Base-by-base conservation (phyloP, 1,284 basidiomycete genomes). In the Kwoniella shivajii region DNA sequence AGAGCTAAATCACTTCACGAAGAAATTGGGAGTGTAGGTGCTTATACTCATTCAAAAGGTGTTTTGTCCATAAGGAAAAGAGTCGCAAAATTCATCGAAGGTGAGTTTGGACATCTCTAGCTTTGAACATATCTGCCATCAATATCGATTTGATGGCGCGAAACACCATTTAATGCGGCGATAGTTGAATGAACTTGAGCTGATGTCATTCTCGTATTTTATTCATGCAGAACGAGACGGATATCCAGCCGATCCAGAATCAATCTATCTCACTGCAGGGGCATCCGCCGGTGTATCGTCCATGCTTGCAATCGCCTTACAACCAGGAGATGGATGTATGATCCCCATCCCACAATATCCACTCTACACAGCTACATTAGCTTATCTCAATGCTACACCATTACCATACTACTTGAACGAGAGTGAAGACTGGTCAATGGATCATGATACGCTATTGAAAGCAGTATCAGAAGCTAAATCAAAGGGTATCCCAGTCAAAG, bases 301-400 rank as follows among this genome's bases (percentile, higher is more conserved):
- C 33, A 82, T 97, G 53, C 86, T 99, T 55, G 65, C 62, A 50
- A 65, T 78, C 47, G 68, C 74, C 18, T 64, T 79, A 24, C 59
- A 65, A 36, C 34, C 63, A 27, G 74, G 73, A 27, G 77, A 79
- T 44, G 77, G 78, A 20, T 76, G 75, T 55, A 68, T 79, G 72
- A 98, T 99, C 71, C 95, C 95, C 24, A 98, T 99, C 63, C 95
- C 95, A 1, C 95, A 99, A 81, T 99, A 99, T 76, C 95, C 95
- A 0, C 84, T 99, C 16, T 97, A 98, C 80, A 96, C 93, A 42
- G 95, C 95, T 22, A 88, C 93, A 0, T 86, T 99, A 48, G 89
- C 94, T 0, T 87, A 93, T 69, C 86, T 86, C 77, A 82, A 83
- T 45, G 93, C 93, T 22, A 81, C 84, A n/a, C 81, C 91, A 0